Evolutionary conservation across 176 grass and related monocot genomes (phyloP), one percentile per base, ranked within the genome.

Genomic region (Lolium perenne): DNA sequence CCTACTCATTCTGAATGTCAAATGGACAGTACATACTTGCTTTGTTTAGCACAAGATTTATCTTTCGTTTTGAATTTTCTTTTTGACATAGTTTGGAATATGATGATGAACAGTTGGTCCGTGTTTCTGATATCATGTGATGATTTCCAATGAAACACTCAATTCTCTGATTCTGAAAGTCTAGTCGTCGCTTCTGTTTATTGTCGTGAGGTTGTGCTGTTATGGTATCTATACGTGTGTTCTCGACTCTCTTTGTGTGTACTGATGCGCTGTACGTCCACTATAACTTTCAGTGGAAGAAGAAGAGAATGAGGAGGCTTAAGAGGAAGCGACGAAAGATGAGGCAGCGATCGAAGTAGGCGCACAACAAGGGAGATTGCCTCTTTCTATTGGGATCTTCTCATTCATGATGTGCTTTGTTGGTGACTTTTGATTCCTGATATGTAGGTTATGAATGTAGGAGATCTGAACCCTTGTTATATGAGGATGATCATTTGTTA

Each of bases 281-380:
- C 0, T 7, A 1, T 49, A 4, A 67, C 63, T 0, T 87, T 16
- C 82, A 95, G 94, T 95, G 91, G 91, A 95, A 93, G 91, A 93
- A 95, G 84, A 95, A 93, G 94, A 89, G 91, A 55, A 95, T 95
- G 91, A 93, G 91, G 91, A 85, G 94, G 76, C 91, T 91, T 38
- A 95, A 93, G 89, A 89, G 91, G 89, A 95, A 95, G 91, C 91
- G 91, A 70, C 83, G 91, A 89, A 95, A 93, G 86, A 95, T 93
- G 89, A 91, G 94, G 84, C 91, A 95, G 86, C 87, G 91, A 85
- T 93, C 91, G 1, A 95, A 91, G 57, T 60, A 69, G 65, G 65
- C 8, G 16, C 4, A 17, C 65, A 68, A 17, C 15, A 18, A 69
- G n/a, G n/a, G n/a, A n/a, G 32, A 40, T 10, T 69, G 35, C 65